Evolutionary conservation across 2,329 filamentous ascomycete species (phyloP), one percentile per base, ranked within the genome.

Genomic region (Colletotrichum coccodes): DNA sequence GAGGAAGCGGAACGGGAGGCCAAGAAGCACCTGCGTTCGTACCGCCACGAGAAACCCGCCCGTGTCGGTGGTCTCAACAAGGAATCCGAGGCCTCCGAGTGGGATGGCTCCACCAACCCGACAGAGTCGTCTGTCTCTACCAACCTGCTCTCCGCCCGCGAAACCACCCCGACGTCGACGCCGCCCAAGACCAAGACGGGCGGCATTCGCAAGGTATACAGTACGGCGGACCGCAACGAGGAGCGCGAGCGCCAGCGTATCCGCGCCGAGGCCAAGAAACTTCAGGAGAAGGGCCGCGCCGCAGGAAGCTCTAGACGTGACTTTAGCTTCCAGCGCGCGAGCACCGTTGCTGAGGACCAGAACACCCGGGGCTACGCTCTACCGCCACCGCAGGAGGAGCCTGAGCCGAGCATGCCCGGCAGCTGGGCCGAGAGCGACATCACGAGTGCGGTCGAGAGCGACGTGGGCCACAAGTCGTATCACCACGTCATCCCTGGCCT

Each of bases 31-130:
- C 88, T 98, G 64, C 89, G 92, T 67, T 89, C 89, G 38, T 98
- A 98, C 84, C 92, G 95, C 28, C 87, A 94, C 76, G 95, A 98
- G 82, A 93, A 91, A 78, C 85, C 94, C 2, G 95, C 95, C 0
- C 88, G 92, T 59, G 94, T 98, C 2, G 95, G 95, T 40, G 95
- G 95, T 23, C 83, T 98, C 79, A 98, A 98, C 81, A 91, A 91
- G 74, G 86, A 92, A 73, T 87, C 91, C 49, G 95, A 98, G 73
- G 92, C 91, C 70, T 92, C 90, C 68, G 84, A 89, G 72, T 97
- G 94, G 86, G 93, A 97, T 76, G 93, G 93, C 50, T 88, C 85
- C 14, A 89, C 87, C 21, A 90, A 88, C 79, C 91, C 91, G 56
- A 90, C 91, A 72, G 88, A 87, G 76, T 90, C 90, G 38, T 87